Conservation (phyloP, 2,329 filamentous ascomycete genomes). For the Sphaerulina vaccinii region DNA sequence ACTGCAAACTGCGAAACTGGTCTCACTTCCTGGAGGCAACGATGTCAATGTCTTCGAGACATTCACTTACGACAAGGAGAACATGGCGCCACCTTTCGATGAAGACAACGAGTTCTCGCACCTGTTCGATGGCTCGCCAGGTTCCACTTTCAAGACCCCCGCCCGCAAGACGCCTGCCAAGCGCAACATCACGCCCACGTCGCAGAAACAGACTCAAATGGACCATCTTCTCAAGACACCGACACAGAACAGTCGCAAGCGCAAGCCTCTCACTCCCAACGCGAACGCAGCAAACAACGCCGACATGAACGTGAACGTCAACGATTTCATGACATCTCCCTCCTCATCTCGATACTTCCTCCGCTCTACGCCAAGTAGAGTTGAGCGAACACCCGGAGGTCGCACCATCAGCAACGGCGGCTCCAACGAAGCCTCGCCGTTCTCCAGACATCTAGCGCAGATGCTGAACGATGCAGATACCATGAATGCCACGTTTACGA, state of each 20-base stretch:
- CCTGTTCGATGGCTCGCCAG: constrained; percentile 64
- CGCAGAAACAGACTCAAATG: constrained; percentile 37
- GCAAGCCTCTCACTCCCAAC: constrained; percentile 33
- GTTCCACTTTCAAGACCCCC: constrained; percentile 55
- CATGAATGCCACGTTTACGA: constrained; percentile 28
- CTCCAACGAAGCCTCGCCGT: constrained; percentile 50
- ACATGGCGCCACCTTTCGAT: constrained; percentile 46
- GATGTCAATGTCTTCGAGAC: constrained; percentile 36
- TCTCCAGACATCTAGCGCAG: constrained; percentile 63
- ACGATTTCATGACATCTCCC: constrained; percentile 40
- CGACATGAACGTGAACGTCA: constrained; percentile 16
- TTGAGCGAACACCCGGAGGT: constrained; percentile 34
- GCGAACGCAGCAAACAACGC: constrained; percentile 31
- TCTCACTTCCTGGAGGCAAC: constrained; percentile 16
- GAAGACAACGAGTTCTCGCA: constrained; percentile 56
- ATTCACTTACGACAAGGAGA: constrained; percentile 57
- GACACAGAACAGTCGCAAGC: constrained; percentile 41
- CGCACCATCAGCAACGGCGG: constrained; percentile 25
- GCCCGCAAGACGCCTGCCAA: constrained; percentile 58
- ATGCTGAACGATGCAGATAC: constrained; percentile 55
- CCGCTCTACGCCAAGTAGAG: constrained; percentile 41
- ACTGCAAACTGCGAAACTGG: constrained; percentile 15
- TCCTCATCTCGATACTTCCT: constrained; percentile 39
- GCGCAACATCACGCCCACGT: constrained; percentile 47
- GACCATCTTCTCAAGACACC: constrained; percentile 49